Conservation (phyloP, 1,284 basidiomycete species). For the Ganoderma meredithae region DNA sequence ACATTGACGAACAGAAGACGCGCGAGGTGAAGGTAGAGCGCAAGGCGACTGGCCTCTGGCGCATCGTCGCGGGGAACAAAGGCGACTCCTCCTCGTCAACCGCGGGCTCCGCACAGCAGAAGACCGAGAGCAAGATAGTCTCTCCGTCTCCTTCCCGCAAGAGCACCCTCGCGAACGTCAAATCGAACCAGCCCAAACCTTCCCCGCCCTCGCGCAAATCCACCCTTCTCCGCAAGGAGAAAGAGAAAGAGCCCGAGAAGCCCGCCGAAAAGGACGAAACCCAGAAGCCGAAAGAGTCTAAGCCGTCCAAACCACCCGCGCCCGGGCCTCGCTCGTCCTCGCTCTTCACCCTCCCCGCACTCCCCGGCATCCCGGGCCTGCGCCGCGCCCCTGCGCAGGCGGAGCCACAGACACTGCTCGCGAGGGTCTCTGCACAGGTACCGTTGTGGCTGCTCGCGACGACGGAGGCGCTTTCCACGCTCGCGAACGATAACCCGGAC, state of each 20-base stretch:
- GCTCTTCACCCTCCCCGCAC: slow-evolving; percentile 28
- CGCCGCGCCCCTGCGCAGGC: slow-evolving; percentile 31
- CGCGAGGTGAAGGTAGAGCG: slow-evolving; percentile 63
- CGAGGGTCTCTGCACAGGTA: slow-evolving; percentile 59
- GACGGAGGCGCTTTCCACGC: slow-evolving; percentile 69
- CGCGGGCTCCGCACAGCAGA: background rate
- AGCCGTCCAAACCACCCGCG: slow-evolving; percentile 3
- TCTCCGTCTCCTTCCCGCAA: slow-evolving; percentile 4
- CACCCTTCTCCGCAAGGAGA: slow-evolving; percentile 11
- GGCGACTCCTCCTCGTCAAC: slow-evolving; percentile 19
- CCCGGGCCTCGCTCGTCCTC: slow-evolving; percentile 20
- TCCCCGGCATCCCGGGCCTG: slow-evolving; percentile 22
- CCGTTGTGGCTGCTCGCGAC: slow-evolving; percentile 77
- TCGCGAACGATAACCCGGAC: slow-evolving; percentile 71
- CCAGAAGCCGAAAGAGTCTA: background rate
- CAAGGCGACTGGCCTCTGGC: slow-evolving; percentile 60
- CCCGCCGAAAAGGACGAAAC: slow-evolving; percentile 9
- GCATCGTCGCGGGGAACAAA: slow-evolving; percentile 55
- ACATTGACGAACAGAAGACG: slow-evolving; percentile 58
- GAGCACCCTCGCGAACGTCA: slow-evolving; percentile 19
- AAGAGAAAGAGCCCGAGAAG: slow-evolving; percentile 10
- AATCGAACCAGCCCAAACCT: slow-evolving; percentile 16
- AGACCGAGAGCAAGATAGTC: slow-evolving; percentile 14
- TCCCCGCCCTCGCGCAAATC: slow-evolving; percentile 19
- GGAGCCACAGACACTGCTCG: slow-evolving; percentile 43